phyloP scores from a whole-genome alignment of 2,329 filamentous ascomycete species.

The Neocucurbitaria cava region DNA sequence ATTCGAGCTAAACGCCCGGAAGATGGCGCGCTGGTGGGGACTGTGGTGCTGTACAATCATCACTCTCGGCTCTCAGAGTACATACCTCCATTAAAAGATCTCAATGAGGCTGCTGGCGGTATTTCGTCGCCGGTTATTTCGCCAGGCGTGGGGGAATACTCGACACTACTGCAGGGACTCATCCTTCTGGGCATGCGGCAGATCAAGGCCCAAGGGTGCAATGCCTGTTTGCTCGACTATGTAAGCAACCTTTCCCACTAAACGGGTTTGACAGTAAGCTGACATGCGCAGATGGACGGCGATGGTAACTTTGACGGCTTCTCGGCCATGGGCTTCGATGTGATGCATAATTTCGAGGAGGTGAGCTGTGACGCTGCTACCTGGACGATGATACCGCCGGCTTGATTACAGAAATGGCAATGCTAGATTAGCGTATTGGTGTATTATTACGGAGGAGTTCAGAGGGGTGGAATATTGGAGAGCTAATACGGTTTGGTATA shows the following conservation, averaged over 20 bases:
- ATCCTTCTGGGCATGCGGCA: conserved; percentile 82
- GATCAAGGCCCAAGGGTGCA: conserved; percentile 78
- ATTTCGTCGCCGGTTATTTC: conserved; percentile 82
- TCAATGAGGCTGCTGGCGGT: conserved; percentile 69
- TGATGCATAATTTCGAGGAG: conserved; percentile 82
- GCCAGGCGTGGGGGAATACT: conserved; percentile 70
- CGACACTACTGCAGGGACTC: conserved; percentile 77
- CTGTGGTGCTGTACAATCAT: conserved; percentile 78
- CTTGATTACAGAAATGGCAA: conserved; percentile 9
- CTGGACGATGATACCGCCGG: conserved; percentile 64
- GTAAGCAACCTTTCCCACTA: conserved; percentile 60
- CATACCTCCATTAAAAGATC: conserved; percentile 71
- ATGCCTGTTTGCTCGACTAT: conserved; percentile 78
- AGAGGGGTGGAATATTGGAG: background rate
- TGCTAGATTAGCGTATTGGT: background rate
- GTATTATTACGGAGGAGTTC: background rate
- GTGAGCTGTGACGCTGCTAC: conserved; percentile 72
- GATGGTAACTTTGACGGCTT: conserved; percentile 78
- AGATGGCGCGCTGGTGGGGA: conserved; percentile 74
- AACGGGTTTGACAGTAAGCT: conserved; percentile 18
- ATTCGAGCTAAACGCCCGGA: conserved; percentile 78
- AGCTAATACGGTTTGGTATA: conserved; percentile 1
- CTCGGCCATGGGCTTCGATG: conserved; percentile 79
- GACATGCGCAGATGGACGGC: conserved; percentile 65
- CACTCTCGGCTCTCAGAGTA: conserved; percentile 72